Evolutionary conservation across 768 basidiomycete genomes (phyloP).

Genomic region (Filobasidium wieringae): DNA sequence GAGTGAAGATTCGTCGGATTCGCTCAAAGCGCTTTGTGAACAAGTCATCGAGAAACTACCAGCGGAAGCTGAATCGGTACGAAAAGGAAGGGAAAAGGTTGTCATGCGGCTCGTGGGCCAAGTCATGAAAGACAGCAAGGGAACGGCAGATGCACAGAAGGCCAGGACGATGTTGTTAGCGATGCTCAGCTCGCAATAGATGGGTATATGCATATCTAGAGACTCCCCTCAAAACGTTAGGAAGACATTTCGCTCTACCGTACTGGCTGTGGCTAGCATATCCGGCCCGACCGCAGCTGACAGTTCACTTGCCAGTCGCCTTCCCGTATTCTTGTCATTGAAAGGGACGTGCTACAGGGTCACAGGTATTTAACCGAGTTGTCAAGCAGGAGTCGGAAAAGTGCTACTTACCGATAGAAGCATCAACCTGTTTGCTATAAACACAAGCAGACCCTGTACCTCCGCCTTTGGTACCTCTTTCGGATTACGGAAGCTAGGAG

Average conservation of each 20-base stretch:
- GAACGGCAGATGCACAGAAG: conserved; percentile 61
- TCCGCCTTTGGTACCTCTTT: conserved; percentile 14
- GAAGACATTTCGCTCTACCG: conserved; percentile 8
- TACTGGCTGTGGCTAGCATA: conserved; percentile 14
- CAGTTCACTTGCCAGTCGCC: conserved; percentile 21
- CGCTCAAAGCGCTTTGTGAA: conserved; percentile 46
- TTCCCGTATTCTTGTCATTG: conserved; percentile 12
- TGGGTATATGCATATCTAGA: background rate
- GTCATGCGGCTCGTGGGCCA: conserved; percentile 69
- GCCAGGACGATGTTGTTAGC: conserved; percentile 45
- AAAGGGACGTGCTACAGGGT: conserved; percentile 21
- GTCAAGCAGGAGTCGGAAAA: background rate
- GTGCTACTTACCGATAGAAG: conserved; percentile 19
- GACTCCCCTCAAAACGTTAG: conserved; percentile 1
- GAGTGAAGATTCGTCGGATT: background rate
- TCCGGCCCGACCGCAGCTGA: conserved; percentile 31
- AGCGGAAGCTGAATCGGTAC: conserved; percentile 53
- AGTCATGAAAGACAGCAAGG: conserved; percentile 71
- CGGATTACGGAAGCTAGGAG: conserved; percentile 36
- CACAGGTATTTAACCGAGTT: background rate
- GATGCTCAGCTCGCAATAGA: background rate
- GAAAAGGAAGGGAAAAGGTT: conserved; percentile 61
- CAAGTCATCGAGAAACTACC: conserved; percentile 58
- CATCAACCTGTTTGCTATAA: conserved; percentile 1
- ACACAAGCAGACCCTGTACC: conserved; percentile 16